Conservation (phyloP, 257 asterid genomes). For the Primulina huaijiensis region DNA sequence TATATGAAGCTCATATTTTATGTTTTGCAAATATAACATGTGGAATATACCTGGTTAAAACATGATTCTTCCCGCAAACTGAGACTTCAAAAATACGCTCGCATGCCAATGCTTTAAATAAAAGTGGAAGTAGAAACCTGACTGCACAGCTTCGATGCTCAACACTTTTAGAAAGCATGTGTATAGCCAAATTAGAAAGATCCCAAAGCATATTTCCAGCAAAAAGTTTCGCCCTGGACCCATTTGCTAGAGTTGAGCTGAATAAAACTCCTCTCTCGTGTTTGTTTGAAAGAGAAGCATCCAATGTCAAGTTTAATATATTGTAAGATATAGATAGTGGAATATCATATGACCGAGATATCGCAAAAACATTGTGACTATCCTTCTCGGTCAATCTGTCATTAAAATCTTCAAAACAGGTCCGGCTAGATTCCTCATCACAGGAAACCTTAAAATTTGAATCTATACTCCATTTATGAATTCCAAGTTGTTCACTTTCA, state of each 20-base stretch:
- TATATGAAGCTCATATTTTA: slow-evolving; percentile 11
- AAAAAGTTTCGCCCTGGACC: slow-evolving; percentile 33
- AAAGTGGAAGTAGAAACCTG: slow-evolving; percentile 65
- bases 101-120: slow-evolving; percentile 54
- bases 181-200: slow-evolving; percentile 56
- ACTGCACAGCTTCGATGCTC: slow-evolving; percentile 78
- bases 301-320: slow-evolving; percentile 52
- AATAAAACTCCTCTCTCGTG: slow-evolving; percentile 28
- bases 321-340: slow-evolving; percentile 62
- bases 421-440: slow-evolving; percentile 29
- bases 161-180: slow-evolving; percentile 60
- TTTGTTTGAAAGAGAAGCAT: slow-evolving; percentile 48
- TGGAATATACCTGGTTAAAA: slow-evolving; percentile 55
- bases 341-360: slow-evolving; percentile 41
- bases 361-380: slow-evolving; percentile 28
- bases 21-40: slow-evolving; percentile 11
- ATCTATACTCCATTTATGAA: slow-evolving; percentile 48
- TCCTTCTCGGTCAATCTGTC: slow-evolving; percentile 28
- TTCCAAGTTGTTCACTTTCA: slow-evolving; percentile 48
- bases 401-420: slow-evolving; percentile 30
- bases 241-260: slow-evolving; percentile 33
- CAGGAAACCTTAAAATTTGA: slow-evolving; percentile 30
- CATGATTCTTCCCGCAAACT: slow-evolving; percentile 43
- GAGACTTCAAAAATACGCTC: slow-evolving; percentile 44
- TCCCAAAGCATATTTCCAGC: slow-evolving; percentile 80